These are phyloP conservation scores for Pachysandra terminalis DNA, from an alignment of 164 flowering plant species.

Conservation along the genomic window DNA sequence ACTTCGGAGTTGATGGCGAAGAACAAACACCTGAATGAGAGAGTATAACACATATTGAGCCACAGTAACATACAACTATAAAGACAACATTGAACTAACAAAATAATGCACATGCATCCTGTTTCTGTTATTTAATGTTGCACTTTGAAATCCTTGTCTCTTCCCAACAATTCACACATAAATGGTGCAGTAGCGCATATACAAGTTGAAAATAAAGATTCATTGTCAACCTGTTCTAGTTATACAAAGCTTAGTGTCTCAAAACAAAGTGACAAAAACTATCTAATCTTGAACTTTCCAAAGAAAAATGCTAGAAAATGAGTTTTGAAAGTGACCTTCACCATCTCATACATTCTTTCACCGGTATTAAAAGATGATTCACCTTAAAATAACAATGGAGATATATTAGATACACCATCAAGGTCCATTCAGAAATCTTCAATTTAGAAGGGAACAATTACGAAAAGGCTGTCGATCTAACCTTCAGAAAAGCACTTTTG, in stretches of 20 bases:
- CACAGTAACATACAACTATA: neutral
- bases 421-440: slow-evolving; percentile 4
- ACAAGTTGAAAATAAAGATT: too few relatives aligned
- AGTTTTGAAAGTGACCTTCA: slow-evolving; percentile 53
- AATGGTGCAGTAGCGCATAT: too few relatives aligned
- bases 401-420: neutral
- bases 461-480: slow-evolving; percentile 11
- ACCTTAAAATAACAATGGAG: slow-evolving; percentile 22
- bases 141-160: too few relatives aligned
- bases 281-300: neutral
- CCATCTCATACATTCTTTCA: slow-evolving; percentile 71
- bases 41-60: slow-evolving; percentile 7
- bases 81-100: neutral
- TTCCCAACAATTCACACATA: too few relatives aligned
- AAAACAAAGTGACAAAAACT: neutral
- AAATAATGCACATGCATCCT: neutral
- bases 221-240: too few relatives aligned
- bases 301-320: slow-evolving; percentile 5
- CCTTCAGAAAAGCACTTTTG: slow-evolving; percentile 43
- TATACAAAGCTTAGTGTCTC: neutral
- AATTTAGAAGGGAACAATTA: neutral
- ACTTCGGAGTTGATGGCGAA: slow-evolving; percentile 77
- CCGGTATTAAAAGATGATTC: slow-evolving; percentile 79
- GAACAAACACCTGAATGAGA: slow-evolving; percentile 68
- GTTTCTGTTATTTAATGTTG: neutral